These are phyloP conservation scores for Litsea cubeba DNA, from an alignment of 164 flowering plant species.

Conservation along the genomic window DNA sequence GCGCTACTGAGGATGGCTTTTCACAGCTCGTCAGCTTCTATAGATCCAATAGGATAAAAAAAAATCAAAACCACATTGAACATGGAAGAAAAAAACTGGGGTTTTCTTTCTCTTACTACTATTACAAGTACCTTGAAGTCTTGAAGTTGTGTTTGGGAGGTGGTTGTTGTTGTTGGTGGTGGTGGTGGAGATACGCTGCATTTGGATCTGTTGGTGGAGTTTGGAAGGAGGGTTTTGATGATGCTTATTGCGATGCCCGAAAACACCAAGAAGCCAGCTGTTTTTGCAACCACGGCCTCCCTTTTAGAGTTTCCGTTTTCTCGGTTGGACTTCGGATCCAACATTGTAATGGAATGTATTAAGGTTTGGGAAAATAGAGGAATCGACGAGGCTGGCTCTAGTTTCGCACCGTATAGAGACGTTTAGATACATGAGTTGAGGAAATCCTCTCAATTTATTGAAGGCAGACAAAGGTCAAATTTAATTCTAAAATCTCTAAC, in stretches of 20 bases:
- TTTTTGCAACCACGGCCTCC: conserved; percentile 26
- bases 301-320: not conserved
- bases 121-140: conserved; percentile 12
- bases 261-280: conserved; percentile 40
- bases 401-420: too few relatives aligned
- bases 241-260: conserved; percentile 50
- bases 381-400: not conserved
- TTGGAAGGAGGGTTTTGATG: conserved; percentile 37
- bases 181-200: not conserved
- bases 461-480: too few relatives aligned
- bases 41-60: not conserved
- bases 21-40: conserved; percentile 7
- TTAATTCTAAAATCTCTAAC: too few relatives aligned
- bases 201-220: conserved; percentile 10
- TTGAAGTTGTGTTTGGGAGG: not conserved
- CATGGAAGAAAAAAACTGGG: not conserved
- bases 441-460: too few relatives aligned
- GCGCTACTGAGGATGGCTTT: not conserved
- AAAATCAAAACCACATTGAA: not conserved
- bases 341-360: conserved; percentile 4
- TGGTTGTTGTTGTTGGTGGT: not conserved
- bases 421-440: too few relatives aligned
- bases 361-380: not conserved
- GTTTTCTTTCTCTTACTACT: not conserved
- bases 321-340: conserved; percentile 8